Evolutionary conservation across 2,329 filamentous ascomycete genomes (phyloP).

Genomic region (Phyllosticta citribraziliensis): DNA sequence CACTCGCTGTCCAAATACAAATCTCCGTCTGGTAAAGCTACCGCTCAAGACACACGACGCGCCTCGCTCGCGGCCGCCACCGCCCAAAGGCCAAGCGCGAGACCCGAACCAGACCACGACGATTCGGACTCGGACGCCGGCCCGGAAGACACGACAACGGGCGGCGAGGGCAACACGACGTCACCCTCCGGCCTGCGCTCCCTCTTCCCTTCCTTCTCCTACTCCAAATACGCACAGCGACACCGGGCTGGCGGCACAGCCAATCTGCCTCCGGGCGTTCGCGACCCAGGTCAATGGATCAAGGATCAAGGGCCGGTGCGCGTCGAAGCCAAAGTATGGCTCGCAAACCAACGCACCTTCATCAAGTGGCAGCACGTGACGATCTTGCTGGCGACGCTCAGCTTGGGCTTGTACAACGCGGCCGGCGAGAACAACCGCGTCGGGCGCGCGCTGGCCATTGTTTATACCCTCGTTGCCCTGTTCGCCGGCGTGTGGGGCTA

Average conservation of each 20-base stretch:
- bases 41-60: slow-evolving; percentile 13
- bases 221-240: slow-evolving; percentile 57
- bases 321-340: slow-evolving; percentile 96
- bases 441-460: slow-evolving; percentile 67
- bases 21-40: slow-evolving; percentile 15
- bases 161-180: slow-evolving; percentile 27
- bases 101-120: slow-evolving; percentile 32
- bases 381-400: slow-evolving; percentile 74
- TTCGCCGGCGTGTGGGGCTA: slow-evolving; percentile 87
- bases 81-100: slow-evolving; percentile 13
- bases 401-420: slow-evolving; percentile 79
- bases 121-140: slow-evolving; percentile 42
- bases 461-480: slow-evolving; percentile 71
- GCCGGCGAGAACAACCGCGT: slow-evolving; percentile 65
- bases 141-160: slow-evolving; percentile 22
- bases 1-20: slow-evolving; percentile 16
- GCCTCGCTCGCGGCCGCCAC: slow-evolving; percentile 14
- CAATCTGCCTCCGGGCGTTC: slow-evolving; percentile 75
- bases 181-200: slow-evolving; percentile 53
- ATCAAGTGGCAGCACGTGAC: slow-evolving; percentile 98
- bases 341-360: slow-evolving; percentile 96
- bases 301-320: slow-evolving; percentile 88
- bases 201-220: slow-evolving; percentile 73
- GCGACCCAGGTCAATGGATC: slow-evolving; percentile 75
- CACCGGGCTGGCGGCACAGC: slow-evolving; percentile 34